A percentile compares a stretch with the other conserved stretches of the same genome.
These are phyloP conservation scores for Debaryomyces maramus DNA, from an alignment of 805 yeast genomes.

Conservation along the genomic window DNA sequence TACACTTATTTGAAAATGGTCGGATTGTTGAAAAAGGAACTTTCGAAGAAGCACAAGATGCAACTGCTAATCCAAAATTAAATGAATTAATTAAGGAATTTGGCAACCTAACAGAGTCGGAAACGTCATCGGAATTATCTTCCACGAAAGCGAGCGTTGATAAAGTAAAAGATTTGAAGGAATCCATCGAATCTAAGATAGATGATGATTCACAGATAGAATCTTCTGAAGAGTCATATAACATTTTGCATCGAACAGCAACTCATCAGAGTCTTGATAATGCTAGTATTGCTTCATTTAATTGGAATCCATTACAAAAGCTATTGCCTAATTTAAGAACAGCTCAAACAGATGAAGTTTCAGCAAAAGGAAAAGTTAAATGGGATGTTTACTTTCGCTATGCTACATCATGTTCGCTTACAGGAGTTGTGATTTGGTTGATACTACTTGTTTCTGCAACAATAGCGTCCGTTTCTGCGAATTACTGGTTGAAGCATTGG, in stretches of 20 bases:
- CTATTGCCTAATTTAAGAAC: conserved; percentile 33
- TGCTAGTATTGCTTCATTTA: conserved; percentile 65
- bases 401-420: conserved; percentile 56
- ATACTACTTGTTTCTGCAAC: conserved; percentile 17
- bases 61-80: conserved; percentile 23
- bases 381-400: conserved; percentile 53
- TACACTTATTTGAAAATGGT: conserved; percentile 57
- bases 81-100: conserved; percentile 38
- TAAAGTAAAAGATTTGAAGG: background rate
- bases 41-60: conserved; percentile 14
- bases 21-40: conserved; percentile 54
- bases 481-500: conserved; percentile 71
- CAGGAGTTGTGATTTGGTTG: conserved; percentile 41
- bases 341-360: conserved; percentile 41
- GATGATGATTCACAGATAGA: conserved; percentile 16
- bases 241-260: conserved; percentile 10
- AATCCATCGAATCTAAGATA: conserved; percentile 1
- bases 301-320: conserved; percentile 36
- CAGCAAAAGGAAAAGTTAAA: conserved; percentile 62
- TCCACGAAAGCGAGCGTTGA: background rate
- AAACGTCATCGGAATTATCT: background rate
- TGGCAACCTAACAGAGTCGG: conserved; percentile 18
- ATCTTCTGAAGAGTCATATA: conserved; percentile 8
- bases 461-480: conserved; percentile 42
- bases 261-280: conserved; percentile 3